A percentile compares a stretch with the other conserved stretches of the same genome.
Evolutionary conservation across 345 rosid genomes (phyloP).

Genomic region (Gossypium rotundifolium): DNA sequence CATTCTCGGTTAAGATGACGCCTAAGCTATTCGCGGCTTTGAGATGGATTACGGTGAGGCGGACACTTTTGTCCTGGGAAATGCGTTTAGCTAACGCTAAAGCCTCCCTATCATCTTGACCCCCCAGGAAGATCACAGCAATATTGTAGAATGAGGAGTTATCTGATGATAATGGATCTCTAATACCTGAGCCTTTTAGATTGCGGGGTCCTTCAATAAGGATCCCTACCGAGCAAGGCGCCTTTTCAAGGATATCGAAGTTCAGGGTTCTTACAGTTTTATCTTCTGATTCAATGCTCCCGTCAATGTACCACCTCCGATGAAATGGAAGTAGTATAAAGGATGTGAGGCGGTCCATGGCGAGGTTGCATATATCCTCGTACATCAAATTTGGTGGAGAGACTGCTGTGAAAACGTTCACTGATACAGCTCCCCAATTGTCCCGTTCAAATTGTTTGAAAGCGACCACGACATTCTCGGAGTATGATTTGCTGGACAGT

Average conservation of each 20-base stretch:
- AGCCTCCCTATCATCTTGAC: conserved; percentile 40
- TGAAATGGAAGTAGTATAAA: conserved; percentile 24
- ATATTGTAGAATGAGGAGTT: background rate
- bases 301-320: conserved; percentile 18
- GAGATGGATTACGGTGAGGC: conserved; percentile 17
- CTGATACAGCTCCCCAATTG: background rate
- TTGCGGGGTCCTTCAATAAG: conserved; percentile 20
- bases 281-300: conserved; percentile 23
- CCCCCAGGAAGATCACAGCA: conserved; percentile 28
- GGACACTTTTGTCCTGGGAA: conserved; percentile 14
- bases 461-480: conserved; percentile 14
- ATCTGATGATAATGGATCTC: background rate
- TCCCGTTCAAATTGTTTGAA: conserved; percentile 21
- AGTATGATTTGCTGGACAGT: conserved; percentile 3
- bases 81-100: conserved; percentile 23
- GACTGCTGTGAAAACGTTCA: conserved; percentile 15
- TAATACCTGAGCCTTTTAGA: background rate
- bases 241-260: conserved; percentile 20
- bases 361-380: no score
- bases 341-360: no score
- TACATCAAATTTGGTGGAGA: no score
- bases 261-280: conserved; percentile 20
- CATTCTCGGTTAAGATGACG: background rate
- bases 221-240: conserved; percentile 41
- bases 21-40: background rate